Evolutionary conservation across 2,329 filamentous ascomycete genomes (phyloP), one percentile per base, ranked within the genome.

Genomic region (Alternaria triticina): DNA sequence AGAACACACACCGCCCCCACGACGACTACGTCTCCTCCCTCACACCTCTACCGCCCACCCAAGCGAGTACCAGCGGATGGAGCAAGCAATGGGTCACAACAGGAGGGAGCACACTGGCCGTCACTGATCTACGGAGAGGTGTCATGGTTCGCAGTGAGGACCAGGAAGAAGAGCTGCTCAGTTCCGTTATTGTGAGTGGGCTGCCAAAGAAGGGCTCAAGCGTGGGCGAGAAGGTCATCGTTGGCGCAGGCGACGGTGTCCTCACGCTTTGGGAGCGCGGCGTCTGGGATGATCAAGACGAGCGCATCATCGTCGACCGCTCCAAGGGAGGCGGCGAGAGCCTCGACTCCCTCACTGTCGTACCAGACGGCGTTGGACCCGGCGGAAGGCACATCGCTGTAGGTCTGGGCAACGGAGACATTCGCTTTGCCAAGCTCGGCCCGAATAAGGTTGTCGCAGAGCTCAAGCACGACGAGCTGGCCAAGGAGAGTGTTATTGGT

Each of bases 51-150:
- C 94, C 94, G 0, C 87, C 94, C 0, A 90, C 91, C 2, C 86
- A 90, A 28, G 88, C 91, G 59, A 96, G 91, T 79, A 97, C 93
- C 0, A 95, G 91, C 17, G 94, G 94, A 6, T 95, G 92, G 78
- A 89, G 92, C 73, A 97, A 97, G 81, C 95, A 98, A 82, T 99
- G 94, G 91, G 87, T 97, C 56, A 96, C 91, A 40, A 97, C 94
- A 0, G 96, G 96, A 33, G 94, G 94, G 47, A 95, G 93, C 2
- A 98, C 95, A 0, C 83, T 99, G 20, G 93, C 94, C 2, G 90
- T 97, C 40, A 97, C 94, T 0, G 96, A 99, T 77, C 84, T 97
- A 47, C 89, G 95, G 23, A 87, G 92, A 51, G 95, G 95, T 13
- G 92, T 97, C 6, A 83, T 98, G 46, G 91, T 94, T 4, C 91